Evolutionary conservation across 2,329 filamentous ascomycete species (phyloP), one percentile per base, ranked within the genome.

Genomic region (Dichotomopilus funicola): DNA sequence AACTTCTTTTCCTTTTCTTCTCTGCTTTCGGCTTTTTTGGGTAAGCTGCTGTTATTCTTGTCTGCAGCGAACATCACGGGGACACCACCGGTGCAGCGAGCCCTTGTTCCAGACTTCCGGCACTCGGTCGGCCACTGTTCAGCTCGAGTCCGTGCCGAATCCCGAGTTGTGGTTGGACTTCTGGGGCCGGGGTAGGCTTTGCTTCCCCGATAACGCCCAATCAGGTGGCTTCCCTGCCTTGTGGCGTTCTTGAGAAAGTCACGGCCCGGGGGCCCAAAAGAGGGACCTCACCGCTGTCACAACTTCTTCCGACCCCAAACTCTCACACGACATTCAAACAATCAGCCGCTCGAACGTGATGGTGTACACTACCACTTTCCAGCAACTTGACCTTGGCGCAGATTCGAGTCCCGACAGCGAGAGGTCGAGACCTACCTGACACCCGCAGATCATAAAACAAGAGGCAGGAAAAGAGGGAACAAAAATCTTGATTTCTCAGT

Each of bases 101-200:
- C 19, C 19, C 19, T 27, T 27, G 19, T 27, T 27, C 19, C 19
- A 27, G 35, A 52, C 44, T 45, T 56, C 19, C 40, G 45, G 38
- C 54, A 43, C 27, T 51, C 47, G 41, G 40, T 40, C 34, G 43
- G 35, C 36, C 7, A 36, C 27, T n/a, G 13, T 6, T 27, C 31
- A 41, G 33, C 31, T 48, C 27, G 53, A 42, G 50, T 36, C 56
- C 54, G 46, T 58, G 56, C 56, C 53, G 47, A 41, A 31, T 53
- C 42, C 43, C 40, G 33, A 34, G 47, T 33, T 48, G 34, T 56
- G 53, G 53, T 59, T 59, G 56, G 56, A 45, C 35, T 33, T 10
- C n/a, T 10, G 37, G 19, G 5, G 33, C 47, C 13, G 8, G 50
- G 50, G 33, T 49, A 34, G n/a, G 48, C 34, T 47, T 42, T 19